Conservation (phyloP, 352 stramenopile genomes). For the Phytophthora podocarpi region DNA sequence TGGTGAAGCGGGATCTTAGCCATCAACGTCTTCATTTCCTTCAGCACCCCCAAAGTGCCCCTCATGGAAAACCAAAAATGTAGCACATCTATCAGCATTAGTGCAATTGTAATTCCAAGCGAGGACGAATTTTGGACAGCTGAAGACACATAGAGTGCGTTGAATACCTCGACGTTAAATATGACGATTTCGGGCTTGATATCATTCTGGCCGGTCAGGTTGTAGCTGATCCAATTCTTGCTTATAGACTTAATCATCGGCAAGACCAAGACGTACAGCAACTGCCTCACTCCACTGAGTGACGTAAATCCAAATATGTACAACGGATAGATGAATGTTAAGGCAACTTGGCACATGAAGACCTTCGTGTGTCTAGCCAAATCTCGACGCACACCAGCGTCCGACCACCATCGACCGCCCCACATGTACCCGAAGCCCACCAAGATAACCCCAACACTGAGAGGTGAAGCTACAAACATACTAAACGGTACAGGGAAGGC, state of each 20-base stretch:
- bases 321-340: constrained; percentile 34
- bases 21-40: constrained; percentile 11
- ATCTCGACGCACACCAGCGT: constrained; percentile 9
- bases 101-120: constrained; percentile 8
- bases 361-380: constrained; percentile 13
- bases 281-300: constrained; percentile 2
- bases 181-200: constrained; percentile 45
- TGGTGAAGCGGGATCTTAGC: constrained; percentile 13
- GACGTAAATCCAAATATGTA: constrained; percentile 28
- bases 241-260: constrained; percentile 12
- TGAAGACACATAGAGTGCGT: constrained; percentile 41
- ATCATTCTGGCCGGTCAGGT: constrained; percentile 24
- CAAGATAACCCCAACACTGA: constrained; percentile 12
- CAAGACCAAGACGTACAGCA: neutral
- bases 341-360: constrained; percentile 24
- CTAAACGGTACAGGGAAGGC: constrained; percentile 23
- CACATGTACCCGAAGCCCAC: constrained; percentile 9
- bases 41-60: constrained; percentile 6
- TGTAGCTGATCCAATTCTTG: constrained; percentile 30
- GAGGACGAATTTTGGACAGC: constrained; percentile 21
- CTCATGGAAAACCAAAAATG: constrained; percentile 31
- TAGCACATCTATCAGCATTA: constrained; percentile 23
- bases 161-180: constrained; percentile 54
- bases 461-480: constrained; percentile 25
- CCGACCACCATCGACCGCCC: constrained; percentile 6